Evolutionary conservation across 1,284 basidiomycete species (phyloP), one percentile per base, ranked within the genome.

Genomic region (Malassezia sympodialis): DNA sequence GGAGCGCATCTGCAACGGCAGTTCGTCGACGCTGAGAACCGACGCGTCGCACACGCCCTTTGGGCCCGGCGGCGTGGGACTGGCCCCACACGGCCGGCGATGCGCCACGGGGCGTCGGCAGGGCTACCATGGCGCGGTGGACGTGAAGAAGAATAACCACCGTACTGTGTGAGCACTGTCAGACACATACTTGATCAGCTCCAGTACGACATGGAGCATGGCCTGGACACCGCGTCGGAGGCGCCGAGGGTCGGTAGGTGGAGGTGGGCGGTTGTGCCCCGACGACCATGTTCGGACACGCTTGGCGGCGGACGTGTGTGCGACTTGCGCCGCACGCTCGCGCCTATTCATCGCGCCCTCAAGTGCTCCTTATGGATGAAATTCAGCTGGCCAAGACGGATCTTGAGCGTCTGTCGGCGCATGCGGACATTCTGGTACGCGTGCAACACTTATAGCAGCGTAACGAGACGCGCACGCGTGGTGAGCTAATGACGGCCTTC

Each of bases 281-380:
- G 19, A 17, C 28, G 5, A 46, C 21, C 17, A 35, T 48, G 30
- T 35, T 24, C 17, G 30, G 26, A 21, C 43, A 30, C 10, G 28
- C 27, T 31, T 15, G 34, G 17, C 32, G 32, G 5, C 27, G 27
- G 12, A 23, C 30, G 28, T 23, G 44, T 17, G 44, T 15, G 44
- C n/a, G n/a, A 17, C 2, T 28, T 14, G 8, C 19, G 14, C 10
- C 24, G 46, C 8, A n/a, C 32, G 11, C 4, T 7, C 47, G 47
- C 14, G 27, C 54, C 5, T 49, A 46, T 19, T 39, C 52, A 8
- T 14, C 42, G 19, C 21, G 43, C 21, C 63, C 66, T 3, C 61
- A 60, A 23, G 64, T 70, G 28, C 57, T 70, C n/a, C 62, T 68
- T 11, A 49, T 70, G 19, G 68, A 70, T 46, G 65, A 68, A 12